Base-by-base conservation (phyloP, 495 filamentous ascomycete genomes). In the Aspergillus indologenus region DNA sequence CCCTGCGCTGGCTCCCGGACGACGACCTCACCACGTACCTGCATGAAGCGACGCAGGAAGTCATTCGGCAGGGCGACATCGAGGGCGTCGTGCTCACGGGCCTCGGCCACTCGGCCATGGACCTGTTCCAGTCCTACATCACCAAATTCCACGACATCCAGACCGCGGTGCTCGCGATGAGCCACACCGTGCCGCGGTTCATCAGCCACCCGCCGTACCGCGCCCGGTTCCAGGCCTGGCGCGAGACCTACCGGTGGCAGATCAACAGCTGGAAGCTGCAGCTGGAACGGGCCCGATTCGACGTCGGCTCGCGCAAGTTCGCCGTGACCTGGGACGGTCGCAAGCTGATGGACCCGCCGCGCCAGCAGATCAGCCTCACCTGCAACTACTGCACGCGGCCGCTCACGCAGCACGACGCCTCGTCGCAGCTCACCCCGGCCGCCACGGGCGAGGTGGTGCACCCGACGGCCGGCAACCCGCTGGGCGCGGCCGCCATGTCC, bases 81-180 rank as follows among this genome's bases (percentile, higher is more conserved):
- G 90, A 96, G 71, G 94, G 92, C 17, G 83, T 97, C 47, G 80
- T 96, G 9, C 81, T 98, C 4, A 94, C 94, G 0, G 94, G 94
- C 18, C 85, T 98, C 57, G 71, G 76, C n/a, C 86, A 92, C 59
- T 77, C 81, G 31, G 83, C 90, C 22, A 85, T 96, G 56, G 87
- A 92, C 57, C 82, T 98, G 22, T 87, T 98, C 64, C 86, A 91
- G 48, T 88, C 87, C 22, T 97, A 96, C 71, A 87, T 96, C 64
- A 81, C 84, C 58, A 93, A 91, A 51, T 96, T 87, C 71, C 81
- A 85, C 61, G 94, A 98, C 69, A 80, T 92, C 4, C 94, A 98
- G 71, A 96, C 94, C 0, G 88, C 95, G 3, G 87, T 92, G 1
- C 79, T 98, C 0, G 86, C 92, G 48, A 85, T 94, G 66, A 88